A percentile compares a stretch with the other conserved stretches of the same genome.
Conservation (phyloP, 352 stramenopile species). For the Globisporangium sylvaticum region DNA sequence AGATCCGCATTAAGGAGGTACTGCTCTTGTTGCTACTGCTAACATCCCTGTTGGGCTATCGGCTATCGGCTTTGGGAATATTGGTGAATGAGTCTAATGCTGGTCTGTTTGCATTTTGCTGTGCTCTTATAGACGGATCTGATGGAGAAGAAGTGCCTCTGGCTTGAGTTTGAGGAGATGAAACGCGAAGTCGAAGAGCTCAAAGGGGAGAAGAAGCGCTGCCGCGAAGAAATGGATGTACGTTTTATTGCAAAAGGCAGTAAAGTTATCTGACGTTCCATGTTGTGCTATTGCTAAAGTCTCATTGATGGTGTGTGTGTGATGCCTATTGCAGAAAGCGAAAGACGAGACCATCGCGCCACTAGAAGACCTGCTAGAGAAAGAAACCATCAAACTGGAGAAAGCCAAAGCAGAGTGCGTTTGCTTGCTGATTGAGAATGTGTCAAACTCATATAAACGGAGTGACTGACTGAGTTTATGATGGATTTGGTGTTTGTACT, state of each 20-base stretch:
- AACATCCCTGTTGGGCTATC: neutral
- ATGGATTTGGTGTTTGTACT: neutral
- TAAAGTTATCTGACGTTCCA: neutral
- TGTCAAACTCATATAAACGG: too few species aligned
- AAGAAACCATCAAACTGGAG: constrained; percentile 62
- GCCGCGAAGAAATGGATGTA: constrained; percentile 69
- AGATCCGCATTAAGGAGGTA: constrained; percentile 76
- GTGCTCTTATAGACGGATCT: constrained; percentile 44
- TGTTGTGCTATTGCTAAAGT: neutral
- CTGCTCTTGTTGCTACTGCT: neutral
- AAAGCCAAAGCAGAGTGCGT: constrained; percentile 59
- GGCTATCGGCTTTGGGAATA: neutral
- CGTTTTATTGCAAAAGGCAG: neutral
- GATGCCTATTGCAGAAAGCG: constrained; percentile 35
- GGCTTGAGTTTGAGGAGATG: constrained; percentile 79
- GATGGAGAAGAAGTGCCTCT: constrained; percentile 87
- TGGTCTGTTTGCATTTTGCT: neutral
- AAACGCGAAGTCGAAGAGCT: constrained; percentile 65
- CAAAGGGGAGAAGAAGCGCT: constrained; percentile 62
- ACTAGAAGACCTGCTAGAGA: constrained; percentile 59
- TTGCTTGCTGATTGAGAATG: neutral
- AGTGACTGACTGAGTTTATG: too few species aligned
- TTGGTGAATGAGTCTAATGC: neutral
- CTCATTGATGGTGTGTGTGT: neutral
- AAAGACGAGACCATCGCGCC: constrained; percentile 61